Conservation (phyloP, 805 yeast species). For the Teunomyces panamensis region DNA sequence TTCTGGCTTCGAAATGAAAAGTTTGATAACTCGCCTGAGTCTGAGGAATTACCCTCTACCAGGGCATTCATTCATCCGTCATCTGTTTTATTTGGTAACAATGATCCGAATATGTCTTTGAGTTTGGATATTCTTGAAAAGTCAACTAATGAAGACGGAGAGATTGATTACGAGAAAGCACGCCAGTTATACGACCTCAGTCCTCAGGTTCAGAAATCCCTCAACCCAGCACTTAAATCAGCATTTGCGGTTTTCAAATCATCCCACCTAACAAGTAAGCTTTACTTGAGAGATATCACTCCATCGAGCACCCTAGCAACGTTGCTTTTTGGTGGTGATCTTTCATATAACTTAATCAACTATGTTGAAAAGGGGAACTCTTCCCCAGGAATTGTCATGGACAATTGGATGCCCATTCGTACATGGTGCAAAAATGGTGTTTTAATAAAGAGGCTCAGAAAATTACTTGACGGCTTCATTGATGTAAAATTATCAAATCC, state of each 20-base stretch:
- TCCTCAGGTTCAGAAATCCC: conserved; percentile 32
- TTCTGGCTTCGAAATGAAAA: conserved; percentile 70
- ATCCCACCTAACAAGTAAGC: conserved; percentile 62
- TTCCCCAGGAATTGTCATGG: conserved; percentile 82
- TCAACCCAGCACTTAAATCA: conserved; percentile 38
- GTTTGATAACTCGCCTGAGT: conserved; percentile 20
- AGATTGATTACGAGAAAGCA: conserved; percentile 31
- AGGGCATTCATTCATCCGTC: conserved; percentile 88
- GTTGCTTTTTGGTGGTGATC: conserved; percentile 77
- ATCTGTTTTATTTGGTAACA: conserved; percentile 61
- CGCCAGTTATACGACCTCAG: conserved; percentile 37
- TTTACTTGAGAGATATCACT: conserved; percentile 71
- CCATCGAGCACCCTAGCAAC: conserved; percentile 74
- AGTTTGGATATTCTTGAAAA: conserved; percentile 11
- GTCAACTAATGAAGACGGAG: conserved; percentile 37
- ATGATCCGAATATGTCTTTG: conserved; percentile 19
- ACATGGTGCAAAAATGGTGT: conserved; percentile 97
- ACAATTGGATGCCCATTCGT: conserved; percentile 83
- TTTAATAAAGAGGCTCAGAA: conserved; percentile 65
- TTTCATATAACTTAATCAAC: conserved; percentile 53
- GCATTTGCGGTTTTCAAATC: conserved; percentile 63
- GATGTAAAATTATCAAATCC: conserved; percentile 52
- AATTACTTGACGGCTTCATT: conserved; percentile 63
- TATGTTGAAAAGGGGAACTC: conserved; percentile 43
- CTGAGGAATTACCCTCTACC: conserved; percentile 46